These are phyloP conservation scores for Podila epigama DNA, from an alignment of 192 early-diverging fungal genomes.

Conservation along the genomic window DNA sequence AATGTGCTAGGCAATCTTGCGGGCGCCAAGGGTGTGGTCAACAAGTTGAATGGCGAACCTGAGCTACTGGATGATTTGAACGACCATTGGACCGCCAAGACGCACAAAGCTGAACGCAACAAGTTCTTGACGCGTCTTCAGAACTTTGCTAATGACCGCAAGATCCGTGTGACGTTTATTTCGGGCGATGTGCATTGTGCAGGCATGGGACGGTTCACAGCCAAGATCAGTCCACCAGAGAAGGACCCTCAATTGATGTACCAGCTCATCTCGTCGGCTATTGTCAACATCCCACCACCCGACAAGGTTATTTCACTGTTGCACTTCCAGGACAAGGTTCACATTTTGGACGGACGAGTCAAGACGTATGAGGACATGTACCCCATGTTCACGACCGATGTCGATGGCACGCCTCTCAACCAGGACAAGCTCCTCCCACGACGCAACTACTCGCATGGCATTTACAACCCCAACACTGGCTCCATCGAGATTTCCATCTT, in stretches of 20 bases:
- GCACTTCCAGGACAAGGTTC: constrained; percentile 49
- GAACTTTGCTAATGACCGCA: constrained; percentile 64
- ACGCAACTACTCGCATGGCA: constrained; percentile 46
- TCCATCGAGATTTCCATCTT: constrained; percentile 37
- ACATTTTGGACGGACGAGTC: constrained; percentile 36
- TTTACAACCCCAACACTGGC: constrained; percentile 27
- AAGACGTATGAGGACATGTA: constrained; percentile 59
- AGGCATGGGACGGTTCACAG: constrained; percentile 37
- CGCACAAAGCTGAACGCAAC: constrained; percentile 78
- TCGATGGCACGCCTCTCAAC: constrained; percentile 45
- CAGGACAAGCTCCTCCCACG: constrained; percentile 45
- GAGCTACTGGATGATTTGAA: constrained; percentile 89
- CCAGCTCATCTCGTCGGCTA: constrained; percentile 83
- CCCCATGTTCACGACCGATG: constrained; percentile 52
- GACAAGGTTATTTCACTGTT: constrained; percentile 33
- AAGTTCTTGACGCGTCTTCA: constrained; percentile 72
- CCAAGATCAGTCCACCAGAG: constrained; percentile 55
- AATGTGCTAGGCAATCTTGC: constrained; percentile 62
- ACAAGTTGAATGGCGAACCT: constrained; percentile 76
- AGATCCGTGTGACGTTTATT: constrained; percentile 80
- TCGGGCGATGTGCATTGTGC: constrained; percentile 80
- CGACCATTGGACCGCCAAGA: constrained; percentile 70
- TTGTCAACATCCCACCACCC: constrained; percentile 67
- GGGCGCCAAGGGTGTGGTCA: constrained; percentile 62
- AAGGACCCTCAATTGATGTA: constrained; percentile 78